phyloP scores from a whole-genome alignment of 495 filamentous ascomycete species.

The Evernia prunastri region DNA sequence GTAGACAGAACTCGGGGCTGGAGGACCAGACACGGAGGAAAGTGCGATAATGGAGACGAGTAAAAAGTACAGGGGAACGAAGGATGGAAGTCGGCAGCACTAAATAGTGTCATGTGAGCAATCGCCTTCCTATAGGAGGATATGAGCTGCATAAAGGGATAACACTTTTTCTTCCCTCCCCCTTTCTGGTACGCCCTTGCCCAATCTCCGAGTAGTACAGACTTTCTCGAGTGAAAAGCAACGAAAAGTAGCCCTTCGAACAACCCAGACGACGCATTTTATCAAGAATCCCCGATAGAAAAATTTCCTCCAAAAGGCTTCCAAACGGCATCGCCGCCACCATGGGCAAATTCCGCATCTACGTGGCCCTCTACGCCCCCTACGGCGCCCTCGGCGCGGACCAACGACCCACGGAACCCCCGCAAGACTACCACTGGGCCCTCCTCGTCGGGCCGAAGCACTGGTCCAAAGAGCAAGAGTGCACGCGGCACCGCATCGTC shows the following conservation, averaged over 20 bases:
- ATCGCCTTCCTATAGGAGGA: not conserved
- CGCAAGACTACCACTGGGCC: not conserved
- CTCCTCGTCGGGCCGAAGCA: not conserved
- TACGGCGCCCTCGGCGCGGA: not conserved
- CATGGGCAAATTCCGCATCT: not conserved
- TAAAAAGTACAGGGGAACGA: not conserved
- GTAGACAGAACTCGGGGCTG: too few relatives aligned
- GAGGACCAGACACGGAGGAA: not conserved
- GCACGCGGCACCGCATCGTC: constrained; percentile 4
- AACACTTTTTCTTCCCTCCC: not conserved
- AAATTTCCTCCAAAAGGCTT: not conserved
- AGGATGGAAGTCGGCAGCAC: not conserved
- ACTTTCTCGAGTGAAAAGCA: not conserved
- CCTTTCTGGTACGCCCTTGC: not conserved
- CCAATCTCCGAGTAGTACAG: not conserved
- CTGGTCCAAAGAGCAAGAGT: not conserved
- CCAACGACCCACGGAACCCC: not conserved
- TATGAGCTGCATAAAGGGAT: not conserved
- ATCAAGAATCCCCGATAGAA: too few relatives aligned
- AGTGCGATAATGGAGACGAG: not conserved
- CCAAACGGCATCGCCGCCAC: not conserved
- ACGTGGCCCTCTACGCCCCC: not conserved
- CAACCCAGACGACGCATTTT: too few relatives aligned
- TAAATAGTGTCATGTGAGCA: not conserved
- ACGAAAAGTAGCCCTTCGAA: not conserved